Evolutionary conservation across 2,329 filamentous ascomycete species (phyloP).

Genomic region (Graphiopsis chlorocephala): DNA sequence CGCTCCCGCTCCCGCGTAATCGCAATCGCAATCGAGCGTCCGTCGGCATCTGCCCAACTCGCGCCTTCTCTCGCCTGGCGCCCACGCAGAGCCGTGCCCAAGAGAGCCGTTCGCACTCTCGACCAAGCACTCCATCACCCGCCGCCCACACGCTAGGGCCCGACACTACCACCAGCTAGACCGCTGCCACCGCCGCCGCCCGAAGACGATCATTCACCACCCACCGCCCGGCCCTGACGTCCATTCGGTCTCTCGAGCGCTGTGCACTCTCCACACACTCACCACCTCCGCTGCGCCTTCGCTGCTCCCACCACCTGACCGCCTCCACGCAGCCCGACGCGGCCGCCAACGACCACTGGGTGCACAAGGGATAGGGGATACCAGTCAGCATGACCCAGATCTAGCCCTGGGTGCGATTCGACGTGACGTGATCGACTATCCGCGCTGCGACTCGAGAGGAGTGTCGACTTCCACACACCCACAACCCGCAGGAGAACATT

Average conservation of each 20-base stretch:
- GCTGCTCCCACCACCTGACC: not conserved
- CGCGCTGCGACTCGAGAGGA: not conserved
- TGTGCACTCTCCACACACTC: not conserved
- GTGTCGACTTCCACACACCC: not conserved
- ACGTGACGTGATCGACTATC: slow-evolving; percentile 1
- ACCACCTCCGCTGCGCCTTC: not conserved
- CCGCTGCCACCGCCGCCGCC: not conserved
- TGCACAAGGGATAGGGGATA: not conserved
- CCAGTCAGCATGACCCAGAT: not conserved
- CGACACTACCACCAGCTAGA: slow-evolving; percentile 1
- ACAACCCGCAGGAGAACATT: not conserved
- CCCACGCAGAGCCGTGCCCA: not conserved
- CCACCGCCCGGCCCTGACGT: not conserved
- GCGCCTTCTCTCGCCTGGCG: not conserved
- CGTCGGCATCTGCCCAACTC: not conserved
- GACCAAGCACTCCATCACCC: not conserved
- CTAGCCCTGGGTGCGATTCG: slow-evolving; percentile 1
- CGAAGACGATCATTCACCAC: not conserved
- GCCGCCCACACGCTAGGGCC: not conserved
- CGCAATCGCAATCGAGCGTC: not conserved
- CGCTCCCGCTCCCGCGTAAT: not conserved
- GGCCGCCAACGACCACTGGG: not conserved
- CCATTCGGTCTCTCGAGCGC: not conserved
- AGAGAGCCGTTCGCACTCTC: not conserved
- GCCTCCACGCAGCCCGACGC: not conserved